Evolutionary conservation across 202 grass and related monocot species (phyloP).

Genomic region (Dendrocalamus latiflorus): DNA sequence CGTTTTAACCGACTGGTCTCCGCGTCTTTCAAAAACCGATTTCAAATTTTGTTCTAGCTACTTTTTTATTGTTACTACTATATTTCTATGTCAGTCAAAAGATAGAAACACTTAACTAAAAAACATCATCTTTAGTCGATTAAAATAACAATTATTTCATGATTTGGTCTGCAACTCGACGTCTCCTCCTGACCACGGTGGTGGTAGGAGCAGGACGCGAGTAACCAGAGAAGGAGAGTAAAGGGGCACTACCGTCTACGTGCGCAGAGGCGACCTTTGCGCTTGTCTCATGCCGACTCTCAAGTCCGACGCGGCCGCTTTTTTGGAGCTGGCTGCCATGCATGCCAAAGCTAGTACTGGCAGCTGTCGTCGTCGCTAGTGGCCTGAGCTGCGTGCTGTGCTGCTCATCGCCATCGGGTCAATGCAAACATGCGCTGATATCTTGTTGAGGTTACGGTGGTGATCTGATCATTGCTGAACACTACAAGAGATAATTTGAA

Average conservation of each 20-base stretch:
- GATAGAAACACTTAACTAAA: too few relatives aligned
- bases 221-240: too few relatives aligned
- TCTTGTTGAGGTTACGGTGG: slow-evolving; percentile 21
- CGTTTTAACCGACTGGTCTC: too few relatives aligned
- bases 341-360: not conserved
- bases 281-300: not conserved
- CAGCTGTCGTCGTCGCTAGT: not conserved
- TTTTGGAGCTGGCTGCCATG: not conserved
- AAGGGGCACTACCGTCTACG: not conserved
- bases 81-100: too few relatives aligned
- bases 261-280: not conserved
- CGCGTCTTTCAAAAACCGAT: too few relatives aligned
- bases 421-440: not conserved
- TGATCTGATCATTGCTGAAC: not conserved
- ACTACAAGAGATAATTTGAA: not conserved
- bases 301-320: not conserved
- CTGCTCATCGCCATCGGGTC: slow-evolving; percentile 27
- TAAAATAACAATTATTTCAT: too few relatives aligned
- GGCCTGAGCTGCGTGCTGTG: slow-evolving; percentile 1
- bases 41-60: too few relatives aligned
- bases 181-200: not conserved
- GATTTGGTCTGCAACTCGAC: not conserved
- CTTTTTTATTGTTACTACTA: too few relatives aligned
- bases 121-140: too few relatives aligned
- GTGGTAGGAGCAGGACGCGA: too few relatives aligned